A percentile compares a stretch with the other conserved stretches of the same genome.
phyloP scores from a whole-genome alignment of 495 filamentous ascomycete species.

The Poronia punctata region DNA sequence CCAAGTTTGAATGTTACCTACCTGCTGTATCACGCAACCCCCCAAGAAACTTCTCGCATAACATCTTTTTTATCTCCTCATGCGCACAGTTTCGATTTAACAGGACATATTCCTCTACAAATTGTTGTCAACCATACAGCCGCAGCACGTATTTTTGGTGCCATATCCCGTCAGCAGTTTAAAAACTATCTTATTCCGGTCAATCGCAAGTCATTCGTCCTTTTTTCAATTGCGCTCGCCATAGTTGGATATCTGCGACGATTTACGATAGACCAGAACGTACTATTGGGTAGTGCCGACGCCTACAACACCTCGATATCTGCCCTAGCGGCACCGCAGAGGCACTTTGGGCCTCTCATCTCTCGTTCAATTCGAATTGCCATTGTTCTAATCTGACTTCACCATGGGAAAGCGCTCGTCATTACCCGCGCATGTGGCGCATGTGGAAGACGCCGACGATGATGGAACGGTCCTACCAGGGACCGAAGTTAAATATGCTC shows the following conservation, averaged over 20 bases:
- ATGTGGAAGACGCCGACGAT: constrained; percentile 45
- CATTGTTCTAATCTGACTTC: background rate
- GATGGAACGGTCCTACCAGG: constrained; percentile 37
- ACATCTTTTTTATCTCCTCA: background rate
- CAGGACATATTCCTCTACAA: background rate
- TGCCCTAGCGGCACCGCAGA: background rate
- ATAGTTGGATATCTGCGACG: no score
- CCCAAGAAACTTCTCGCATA: constrained; percentile 2
- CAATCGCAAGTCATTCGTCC: no score
- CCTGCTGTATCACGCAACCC: background rate
- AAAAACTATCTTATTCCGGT: no score
- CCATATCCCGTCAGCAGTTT: no score
- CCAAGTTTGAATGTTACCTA: background rate
- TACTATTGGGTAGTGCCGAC: no score
- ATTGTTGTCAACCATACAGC: no score
- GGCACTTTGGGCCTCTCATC: background rate
- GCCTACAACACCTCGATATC: background rate
- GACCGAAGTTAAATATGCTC: constrained; percentile 28
- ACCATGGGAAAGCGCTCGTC: constrained; percentile 7
- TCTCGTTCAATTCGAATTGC: background rate
- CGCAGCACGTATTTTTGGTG: no score
- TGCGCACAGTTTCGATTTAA: background rate
- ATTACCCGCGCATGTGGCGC: constrained; percentile 17
- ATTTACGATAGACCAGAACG: no score
- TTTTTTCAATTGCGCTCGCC: no score